Percentiles rank a stretch among this genome's conserved stretches.
phyloP scores from a whole-genome alignment of 2,329 filamentous ascomycete species.

The Aurifilum marmelostoma region DNA sequence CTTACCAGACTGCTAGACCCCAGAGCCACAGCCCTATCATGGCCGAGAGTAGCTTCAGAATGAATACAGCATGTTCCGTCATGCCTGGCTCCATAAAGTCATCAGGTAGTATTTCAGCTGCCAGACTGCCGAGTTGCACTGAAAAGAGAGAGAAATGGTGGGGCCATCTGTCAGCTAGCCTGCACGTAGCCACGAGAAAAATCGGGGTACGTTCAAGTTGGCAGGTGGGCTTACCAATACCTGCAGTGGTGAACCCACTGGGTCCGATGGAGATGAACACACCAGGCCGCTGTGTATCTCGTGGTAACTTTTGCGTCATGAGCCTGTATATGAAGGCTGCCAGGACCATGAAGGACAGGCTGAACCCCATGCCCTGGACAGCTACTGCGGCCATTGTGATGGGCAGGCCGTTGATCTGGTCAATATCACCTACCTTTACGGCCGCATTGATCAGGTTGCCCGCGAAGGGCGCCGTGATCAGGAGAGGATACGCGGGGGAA shows the following conservation, averaged over 20 bases:
- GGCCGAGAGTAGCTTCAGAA: constrained; percentile 54
- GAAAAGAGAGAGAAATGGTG: background rate
- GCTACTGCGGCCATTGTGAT: constrained; percentile 54
- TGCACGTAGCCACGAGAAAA: background rate
- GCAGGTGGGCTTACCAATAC: constrained; percentile 41
- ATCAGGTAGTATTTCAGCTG: constrained; percentile 47
- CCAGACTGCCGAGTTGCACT: constrained; percentile 51
- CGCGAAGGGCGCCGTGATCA: constrained; percentile 76
- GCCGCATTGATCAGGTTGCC: constrained; percentile 56
- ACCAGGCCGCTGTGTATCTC: constrained; percentile 74
- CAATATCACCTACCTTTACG: constrained; percentile 33
- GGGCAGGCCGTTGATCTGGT: constrained; percentile 46
- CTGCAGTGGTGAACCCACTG: constrained; percentile 60
- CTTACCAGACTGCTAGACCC: constrained; percentile 73
- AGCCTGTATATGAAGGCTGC: constrained; percentile 82
- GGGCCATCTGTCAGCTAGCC: constrained; percentile 7
- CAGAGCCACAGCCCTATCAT: constrained; percentile 79
- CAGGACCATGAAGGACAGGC: constrained; percentile 76
- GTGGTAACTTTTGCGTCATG: constrained; percentile 85
- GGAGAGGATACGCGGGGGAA: constrained; percentile 83
- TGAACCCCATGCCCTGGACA: constrained; percentile 58
- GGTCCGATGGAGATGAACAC: constrained; percentile 88
- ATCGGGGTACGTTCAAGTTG: background rate
- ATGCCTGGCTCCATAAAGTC: constrained; percentile 43
- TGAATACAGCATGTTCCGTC: constrained; percentile 45